Evolutionary conservation across 257 asterid genomes (phyloP).

Genomic region (Lavandula angustifolia): DNA sequence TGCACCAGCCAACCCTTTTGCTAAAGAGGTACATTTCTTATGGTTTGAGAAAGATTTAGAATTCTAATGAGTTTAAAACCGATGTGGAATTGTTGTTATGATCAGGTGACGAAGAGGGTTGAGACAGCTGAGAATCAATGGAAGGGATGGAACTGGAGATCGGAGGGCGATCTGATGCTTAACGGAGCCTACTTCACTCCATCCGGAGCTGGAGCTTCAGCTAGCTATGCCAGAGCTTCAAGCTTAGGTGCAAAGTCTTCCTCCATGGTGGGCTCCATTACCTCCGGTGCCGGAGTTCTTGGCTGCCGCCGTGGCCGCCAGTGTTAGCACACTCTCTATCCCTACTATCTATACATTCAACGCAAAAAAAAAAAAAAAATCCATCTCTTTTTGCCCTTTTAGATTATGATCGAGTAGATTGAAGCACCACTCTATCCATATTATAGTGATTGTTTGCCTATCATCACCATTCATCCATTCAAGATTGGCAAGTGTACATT

Average conservation of each 20-base stretch:
- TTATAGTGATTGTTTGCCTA: slow-evolving; percentile 43
- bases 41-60: neutral
- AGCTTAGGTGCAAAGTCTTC: slow-evolving; percentile 93
- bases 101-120: slow-evolving; percentile 88
- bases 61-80: neutral
- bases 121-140: slow-evolving; percentile 62
- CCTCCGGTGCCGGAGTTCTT: slow-evolving; percentile 81
- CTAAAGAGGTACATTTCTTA: slow-evolving; percentile 67
- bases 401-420: slow-evolving; percentile 21
- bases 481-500: slow-evolving; percentile 72
- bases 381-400: slow-evolving; percentile 24
- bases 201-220: slow-evolving; percentile 94
- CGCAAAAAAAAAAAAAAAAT: slow-evolving; percentile 27
- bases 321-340: slow-evolving; percentile 48
- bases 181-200: slow-evolving; percentile 92
- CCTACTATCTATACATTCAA: slow-evolving; percentile 9
- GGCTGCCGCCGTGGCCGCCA: slow-evolving; percentile 69
- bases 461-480: slow-evolving; percentile 15
- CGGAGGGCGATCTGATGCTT: slow-evolving; percentile 87
- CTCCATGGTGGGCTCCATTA: slow-evolving; percentile 71
- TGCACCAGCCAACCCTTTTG: slow-evolving; percentile 70
- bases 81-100: slow-evolving; percentile 2
- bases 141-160: slow-evolving; percentile 96
- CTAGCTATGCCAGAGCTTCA: slow-evolving; percentile 95
- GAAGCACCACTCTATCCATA: slow-evolving; percentile 24